Evolutionary conservation across 371 early-diverging fungal species (phyloP).

Genomic region (Dipsacomyces acuminosporus): DNA sequence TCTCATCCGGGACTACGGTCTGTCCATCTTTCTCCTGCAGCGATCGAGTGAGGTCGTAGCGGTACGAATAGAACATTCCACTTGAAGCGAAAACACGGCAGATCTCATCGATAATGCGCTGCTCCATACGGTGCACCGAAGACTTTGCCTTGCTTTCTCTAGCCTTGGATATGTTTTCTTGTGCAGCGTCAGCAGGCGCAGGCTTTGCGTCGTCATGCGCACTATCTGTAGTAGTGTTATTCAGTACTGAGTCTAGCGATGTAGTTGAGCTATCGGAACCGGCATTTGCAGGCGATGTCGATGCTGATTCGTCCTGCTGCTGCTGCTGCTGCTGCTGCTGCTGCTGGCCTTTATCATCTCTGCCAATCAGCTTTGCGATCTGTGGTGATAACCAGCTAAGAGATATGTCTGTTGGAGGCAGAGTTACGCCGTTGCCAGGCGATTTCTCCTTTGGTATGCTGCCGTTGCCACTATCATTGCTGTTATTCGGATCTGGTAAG

Average conservation of each 20-base stretch:
- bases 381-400: conserved; percentile 34
- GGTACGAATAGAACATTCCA: conserved; percentile 62
- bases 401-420: neutral
- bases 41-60: conserved; percentile 58
- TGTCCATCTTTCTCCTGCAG: conserved; percentile 49
- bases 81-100: conserved; percentile 56
- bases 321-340: neutral
- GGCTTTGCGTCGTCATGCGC: no score
- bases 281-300: neutral
- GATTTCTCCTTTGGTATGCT: neutral
- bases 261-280: neutral
- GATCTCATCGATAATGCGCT: conserved; percentile 60
- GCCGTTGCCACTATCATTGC: neutral
- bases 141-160: neutral
- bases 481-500: no score
- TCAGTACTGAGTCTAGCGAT: no score
- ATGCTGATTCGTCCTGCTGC: neutral
- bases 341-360: neutral
- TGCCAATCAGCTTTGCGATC: conserved; percentile 25
- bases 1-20: conserved; percentile 23
- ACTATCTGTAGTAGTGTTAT: no score
- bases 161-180: neutral
- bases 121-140: conserved; percentile 50
- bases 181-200: neutral
- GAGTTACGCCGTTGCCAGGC: neutral